A percentile compares a stretch with the other conserved stretches of the same genome.
Conservation (phyloP, 106 monocot species). For the Vanilla planifolia region DNA sequence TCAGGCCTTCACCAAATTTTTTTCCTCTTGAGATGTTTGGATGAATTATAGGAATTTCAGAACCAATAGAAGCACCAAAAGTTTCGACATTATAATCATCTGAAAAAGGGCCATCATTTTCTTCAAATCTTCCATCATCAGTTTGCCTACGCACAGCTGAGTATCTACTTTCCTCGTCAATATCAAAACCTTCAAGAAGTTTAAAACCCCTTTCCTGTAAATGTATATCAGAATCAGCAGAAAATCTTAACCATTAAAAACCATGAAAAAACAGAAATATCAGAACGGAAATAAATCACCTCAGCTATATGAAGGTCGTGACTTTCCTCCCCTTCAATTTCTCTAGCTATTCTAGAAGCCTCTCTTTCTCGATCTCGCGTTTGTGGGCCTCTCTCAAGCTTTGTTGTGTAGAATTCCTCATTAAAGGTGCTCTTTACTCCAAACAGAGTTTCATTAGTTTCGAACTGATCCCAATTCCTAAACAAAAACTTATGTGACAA, state of each 20-base stretch:
- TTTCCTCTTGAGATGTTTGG: slow-evolving; percentile 25
- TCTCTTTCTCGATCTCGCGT: slow-evolving; percentile 66
- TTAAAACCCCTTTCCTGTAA: slow-evolving; percentile 84
- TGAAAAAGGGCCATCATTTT: slow-evolving; percentile 12
- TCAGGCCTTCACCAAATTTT: slow-evolving; percentile 18
- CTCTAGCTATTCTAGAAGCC: slow-evolving; percentile 87
- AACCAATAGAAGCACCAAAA: slow-evolving; percentile 18
- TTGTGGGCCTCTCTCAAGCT: slow-evolving; percentile 87
- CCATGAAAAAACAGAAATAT: not conserved
- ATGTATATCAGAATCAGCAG: slow-evolving; percentile 2
- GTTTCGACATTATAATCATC: slow-evolving; percentile 24
- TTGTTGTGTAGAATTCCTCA: slow-evolving; percentile 97
- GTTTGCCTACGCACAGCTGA: slow-evolving; percentile 72
- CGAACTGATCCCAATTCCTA: slow-evolving; percentile 98
- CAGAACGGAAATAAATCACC: slow-evolving; percentile 25
- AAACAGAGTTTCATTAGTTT: slow-evolving; percentile 78
- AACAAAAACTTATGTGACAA: slow-evolving; percentile 1
- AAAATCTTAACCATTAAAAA: not conserved
- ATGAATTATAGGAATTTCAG: slow-evolving; percentile 14
- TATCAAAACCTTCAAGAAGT: slow-evolving; percentile 49
- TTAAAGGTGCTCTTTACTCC: slow-evolving; percentile 97
- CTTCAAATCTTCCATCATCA: slow-evolving; percentile 28
- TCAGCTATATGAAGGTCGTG: slow-evolving; percentile 83
- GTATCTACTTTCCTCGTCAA: slow-evolving; percentile 88
- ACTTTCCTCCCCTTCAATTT: slow-evolving; percentile 92